Base-by-base conservation (phyloP, 2,329 filamentous ascomycete genomes). In the Fusarium zealandicum region DNA sequence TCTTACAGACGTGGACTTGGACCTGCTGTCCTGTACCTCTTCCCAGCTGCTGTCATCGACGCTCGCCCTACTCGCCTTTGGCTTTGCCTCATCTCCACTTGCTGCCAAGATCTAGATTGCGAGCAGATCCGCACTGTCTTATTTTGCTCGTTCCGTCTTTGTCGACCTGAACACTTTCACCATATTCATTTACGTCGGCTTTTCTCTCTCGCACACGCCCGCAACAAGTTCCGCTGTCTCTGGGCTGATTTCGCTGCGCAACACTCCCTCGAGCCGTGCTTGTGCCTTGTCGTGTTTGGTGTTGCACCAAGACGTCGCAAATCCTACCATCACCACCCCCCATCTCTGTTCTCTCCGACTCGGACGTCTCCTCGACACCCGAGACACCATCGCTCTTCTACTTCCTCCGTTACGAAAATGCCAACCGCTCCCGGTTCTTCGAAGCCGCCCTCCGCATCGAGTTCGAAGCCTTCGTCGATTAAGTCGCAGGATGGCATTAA, bases 391-490 rank as follows among this genome's bases (percentile, higher is more conserved):
- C 31, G 37, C 28, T 50, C 25, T 22, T 51, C 33, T 43, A 27
- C 35, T 31, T 38, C n/a, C 17, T 37, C 27, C 35, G 32, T 30
- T 41, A 56, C 49, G 44, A 73, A 68, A 61, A 75, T 75, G 73
- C 71, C 70, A 57, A 67, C 71, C 30, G 61, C 65, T 53, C 60
- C 65, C 37, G 46, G 57, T 57, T 65, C 70, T 28, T 70, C 71
- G 38, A 73, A 75, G 57, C 71, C 74, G 25, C 69, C 75, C 42
- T 80, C 79, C 48, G 71, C 70, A 55, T 71, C 76, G 59, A 77
- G 76, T 43, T 82, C 80, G 18, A 80, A 81, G 58, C 72, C 80
- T 13, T 78, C 80, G 13, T 82, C 80, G 8, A 69, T 82, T 63
- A 78, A 75, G 61, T 82, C 80, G 27, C 72, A 80, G 51, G 76